Percentiles rank a stretch among this genome's conserved stretches.
These are phyloP conservation scores for Cladosporium sp. DNA, from an alignment of 2,329 filamentous ascomycete species.

Conservation along the genomic window DNA sequence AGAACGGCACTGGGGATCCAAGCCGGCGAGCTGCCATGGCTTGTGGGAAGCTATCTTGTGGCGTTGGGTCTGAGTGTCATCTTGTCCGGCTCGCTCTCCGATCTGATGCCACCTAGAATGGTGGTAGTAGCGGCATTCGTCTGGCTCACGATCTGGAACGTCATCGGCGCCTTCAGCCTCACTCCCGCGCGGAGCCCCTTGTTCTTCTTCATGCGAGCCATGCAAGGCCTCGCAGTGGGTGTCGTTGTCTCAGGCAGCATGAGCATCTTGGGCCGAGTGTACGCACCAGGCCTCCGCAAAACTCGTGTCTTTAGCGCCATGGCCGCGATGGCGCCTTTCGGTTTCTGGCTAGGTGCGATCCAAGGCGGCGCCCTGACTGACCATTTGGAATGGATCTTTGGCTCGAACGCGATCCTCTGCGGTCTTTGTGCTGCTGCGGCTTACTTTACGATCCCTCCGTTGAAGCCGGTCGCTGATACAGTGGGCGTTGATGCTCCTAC, in stretches of 20 bases:
- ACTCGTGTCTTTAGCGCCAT: slow-evolving; percentile 33
- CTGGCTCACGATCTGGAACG: slow-evolving; percentile 39
- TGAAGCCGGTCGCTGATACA: slow-evolving; percentile 28
- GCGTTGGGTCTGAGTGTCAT: slow-evolving; percentile 40
- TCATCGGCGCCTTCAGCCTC: slow-evolving; percentile 32
- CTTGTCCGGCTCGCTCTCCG: slow-evolving; percentile 33
- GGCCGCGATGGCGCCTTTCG: slow-evolving; percentile 32
- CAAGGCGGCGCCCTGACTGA: slow-evolving; percentile 38
- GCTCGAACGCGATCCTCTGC: slow-evolving; percentile 37
- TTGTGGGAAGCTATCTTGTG: slow-evolving; percentile 37
- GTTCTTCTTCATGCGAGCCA: slow-evolving; percentile 34
- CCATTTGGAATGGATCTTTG: slow-evolving; percentile 40
- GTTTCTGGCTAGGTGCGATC: slow-evolving; percentile 33
- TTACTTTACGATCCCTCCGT: slow-evolving; percentile 35
- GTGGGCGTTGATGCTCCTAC: slow-evolving; percentile 18
- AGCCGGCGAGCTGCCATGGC: slow-evolving; percentile 37
- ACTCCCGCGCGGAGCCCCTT: slow-evolving; percentile 30
- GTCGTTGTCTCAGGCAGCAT: slow-evolving; percentile 33
- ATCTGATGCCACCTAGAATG: slow-evolving; percentile 36
- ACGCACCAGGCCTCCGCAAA: slow-evolving; percentile 33
- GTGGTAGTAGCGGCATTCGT: slow-evolving; percentile 39
- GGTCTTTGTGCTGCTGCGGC: slow-evolving; percentile 33
- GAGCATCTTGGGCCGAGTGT: slow-evolving; percentile 34
- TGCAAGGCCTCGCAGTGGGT: slow-evolving; percentile 33
- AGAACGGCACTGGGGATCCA: slow-evolving; percentile 34